phyloP scores from a whole-genome alignment of 2,329 filamentous ascomycete species.

The Talaromyces sp. region DNA sequence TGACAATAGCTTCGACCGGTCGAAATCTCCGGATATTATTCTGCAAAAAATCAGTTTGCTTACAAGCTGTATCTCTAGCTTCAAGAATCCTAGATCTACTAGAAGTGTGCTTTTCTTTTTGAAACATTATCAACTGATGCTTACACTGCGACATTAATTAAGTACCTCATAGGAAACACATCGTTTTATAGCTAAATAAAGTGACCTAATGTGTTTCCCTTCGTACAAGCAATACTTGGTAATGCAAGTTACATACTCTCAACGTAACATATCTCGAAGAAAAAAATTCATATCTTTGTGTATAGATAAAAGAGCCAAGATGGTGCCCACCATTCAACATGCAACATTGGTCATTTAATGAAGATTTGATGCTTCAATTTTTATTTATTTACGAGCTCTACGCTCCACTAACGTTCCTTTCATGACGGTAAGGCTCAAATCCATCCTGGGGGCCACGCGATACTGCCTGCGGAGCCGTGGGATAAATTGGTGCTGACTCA shows the following conservation, averaged over 20 bases:
- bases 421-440: slow-evolving; percentile 4
- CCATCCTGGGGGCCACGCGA: neutral
- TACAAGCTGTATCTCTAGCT: no score
- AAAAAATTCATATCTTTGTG: neutral
- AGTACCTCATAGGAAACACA: no score
- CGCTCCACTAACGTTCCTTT: neutral
- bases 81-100: no score
- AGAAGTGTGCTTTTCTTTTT: no score
- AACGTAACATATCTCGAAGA: neutral
- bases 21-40: no score
- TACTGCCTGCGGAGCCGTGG: neutral
- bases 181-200: no score
- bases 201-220: no score
- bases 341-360: neutral
- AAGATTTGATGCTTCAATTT: neutral
- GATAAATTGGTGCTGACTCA: neutral
- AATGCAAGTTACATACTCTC: neutral
- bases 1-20: no score
- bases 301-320: neutral
- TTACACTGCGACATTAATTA: no score
- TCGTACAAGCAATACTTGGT: no score
- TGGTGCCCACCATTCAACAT: neutral
- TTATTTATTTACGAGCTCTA: neutral
- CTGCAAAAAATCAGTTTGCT: no score
- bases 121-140: no score